Conservation (phyloP, 2,329 filamentous ascomycete genomes). For the Fusarium staphyleae region DNA sequence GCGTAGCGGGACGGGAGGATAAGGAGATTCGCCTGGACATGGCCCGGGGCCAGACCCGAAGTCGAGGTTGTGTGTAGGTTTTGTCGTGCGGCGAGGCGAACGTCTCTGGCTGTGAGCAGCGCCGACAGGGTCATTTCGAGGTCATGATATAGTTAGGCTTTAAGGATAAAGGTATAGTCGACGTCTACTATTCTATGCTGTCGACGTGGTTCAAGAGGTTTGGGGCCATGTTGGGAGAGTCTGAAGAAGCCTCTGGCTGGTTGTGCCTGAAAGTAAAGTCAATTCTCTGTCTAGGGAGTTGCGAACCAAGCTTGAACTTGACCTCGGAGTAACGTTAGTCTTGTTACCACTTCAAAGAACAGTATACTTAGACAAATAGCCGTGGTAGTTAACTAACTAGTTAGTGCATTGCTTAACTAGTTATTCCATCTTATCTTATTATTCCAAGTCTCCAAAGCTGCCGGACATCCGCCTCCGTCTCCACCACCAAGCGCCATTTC, state of each 20-base stretch:
- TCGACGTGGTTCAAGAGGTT: background rate
- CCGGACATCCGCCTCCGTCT: constrained; percentile 33
- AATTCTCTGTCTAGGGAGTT: background rate
- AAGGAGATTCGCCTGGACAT: constrained; percentile 69
- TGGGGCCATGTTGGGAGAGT: background rate
- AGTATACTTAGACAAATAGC: too few relatives aligned
- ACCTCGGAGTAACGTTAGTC: too few relatives aligned
- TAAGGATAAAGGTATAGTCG: background rate
- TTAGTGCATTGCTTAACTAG: too few relatives aligned
- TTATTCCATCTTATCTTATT: background rate
- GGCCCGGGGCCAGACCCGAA: constrained; percentile 60
- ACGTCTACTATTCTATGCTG: background rate
- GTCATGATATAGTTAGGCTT: background rate
- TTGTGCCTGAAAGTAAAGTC: background rate
- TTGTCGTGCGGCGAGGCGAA: constrained; percentile 53
- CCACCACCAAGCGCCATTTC: constrained; percentile 5
- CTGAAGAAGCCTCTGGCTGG: background rate
- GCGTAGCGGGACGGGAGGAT: constrained; percentile 65
- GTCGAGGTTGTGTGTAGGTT: constrained; percentile 54
- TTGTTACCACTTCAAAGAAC: too few relatives aligned
- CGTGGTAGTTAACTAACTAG: background rate
- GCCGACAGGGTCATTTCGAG: background rate
- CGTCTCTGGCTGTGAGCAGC: constrained; percentile 44
- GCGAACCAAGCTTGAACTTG: background rate
- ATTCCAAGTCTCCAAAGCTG: background rate